These are phyloP conservation scores for Entomortierella lignicola DNA, from an alignment of 192 early-diverging fungal species.

Conservation along the genomic window DNA sequence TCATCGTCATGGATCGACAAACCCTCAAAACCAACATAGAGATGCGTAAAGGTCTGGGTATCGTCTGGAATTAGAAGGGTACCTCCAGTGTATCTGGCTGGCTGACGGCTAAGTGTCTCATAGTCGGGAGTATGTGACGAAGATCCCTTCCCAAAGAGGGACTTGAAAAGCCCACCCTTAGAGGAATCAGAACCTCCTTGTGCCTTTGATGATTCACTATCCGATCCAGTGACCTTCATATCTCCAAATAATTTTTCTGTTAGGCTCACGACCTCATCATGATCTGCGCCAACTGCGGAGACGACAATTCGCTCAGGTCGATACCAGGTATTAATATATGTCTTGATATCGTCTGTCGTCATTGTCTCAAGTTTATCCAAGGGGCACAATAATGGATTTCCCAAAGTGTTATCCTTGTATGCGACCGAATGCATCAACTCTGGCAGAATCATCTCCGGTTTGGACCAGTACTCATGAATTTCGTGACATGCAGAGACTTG, in stretches of 20 bases:
- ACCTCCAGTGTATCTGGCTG: slow-evolving; percentile 87
- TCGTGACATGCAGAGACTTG: slow-evolving; percentile 85
- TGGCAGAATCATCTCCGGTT: slow-evolving; percentile 87
- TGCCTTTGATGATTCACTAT: too few relatives aligned
- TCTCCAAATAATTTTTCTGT: slow-evolving; percentile 83
- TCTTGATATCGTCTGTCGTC: slow-evolving; percentile 73
- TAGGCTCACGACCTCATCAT: slow-evolving; percentile 82
- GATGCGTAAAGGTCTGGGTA: slow-evolving; percentile 80
- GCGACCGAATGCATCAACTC: slow-evolving; percentile 90
- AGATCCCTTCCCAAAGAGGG: slow-evolving; percentile 16
- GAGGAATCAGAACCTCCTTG: too few relatives aligned
- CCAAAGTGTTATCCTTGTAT: slow-evolving; percentile 81
- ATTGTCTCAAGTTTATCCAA: slow-evolving; percentile 73
- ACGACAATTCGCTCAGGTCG: slow-evolving; percentile 93
- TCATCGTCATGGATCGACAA: slow-evolving; percentile 86
- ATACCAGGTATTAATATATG: slow-evolving; percentile 86
- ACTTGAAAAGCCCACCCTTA: slow-evolving; percentile 46
- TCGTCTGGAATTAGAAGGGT: slow-evolving; percentile 77
- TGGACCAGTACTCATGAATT: slow-evolving; percentile 85
- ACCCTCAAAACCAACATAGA: slow-evolving; percentile 92
- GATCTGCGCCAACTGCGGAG: slow-evolving; percentile 86
- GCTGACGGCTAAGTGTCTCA: slow-evolving; percentile 52
- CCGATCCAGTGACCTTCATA: slow-evolving; percentile 47
- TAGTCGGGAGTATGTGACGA: slow-evolving; percentile 22
- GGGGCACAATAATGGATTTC: slow-evolving; percentile 82